Percentiles rank a stretch among this genome's conserved stretches.
phyloP scores from a whole-genome alignment of 148 eudicot genomes.

The Heliosperma pusillum region DNA sequence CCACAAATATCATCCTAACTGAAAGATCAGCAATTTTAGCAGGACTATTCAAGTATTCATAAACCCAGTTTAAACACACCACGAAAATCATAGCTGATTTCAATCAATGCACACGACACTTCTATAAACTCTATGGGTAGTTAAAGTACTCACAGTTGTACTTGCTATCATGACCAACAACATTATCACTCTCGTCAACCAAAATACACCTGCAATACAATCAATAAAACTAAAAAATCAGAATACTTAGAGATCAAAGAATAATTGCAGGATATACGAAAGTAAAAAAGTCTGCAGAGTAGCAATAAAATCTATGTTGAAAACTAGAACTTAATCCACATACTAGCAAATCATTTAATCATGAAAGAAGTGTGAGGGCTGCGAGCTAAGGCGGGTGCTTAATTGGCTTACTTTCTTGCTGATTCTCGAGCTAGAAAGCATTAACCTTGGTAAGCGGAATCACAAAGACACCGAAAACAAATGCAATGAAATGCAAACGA shows the following conservation, averaged over 20 bases:
- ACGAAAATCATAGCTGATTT: neutral
- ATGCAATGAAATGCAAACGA: no score
- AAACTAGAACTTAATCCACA: neutral
- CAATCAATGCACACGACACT: neutral
- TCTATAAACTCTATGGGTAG: neutral
- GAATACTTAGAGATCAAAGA: neutral
- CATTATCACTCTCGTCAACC: constrained; percentile 87
- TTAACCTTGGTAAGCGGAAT: neutral
- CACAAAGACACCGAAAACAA: neutral
- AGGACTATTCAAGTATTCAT: neutral
- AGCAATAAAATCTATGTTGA: no score
- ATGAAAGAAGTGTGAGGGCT: neutral
- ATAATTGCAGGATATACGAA: neutral
- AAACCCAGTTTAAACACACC: neutral
- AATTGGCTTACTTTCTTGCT: neutral
- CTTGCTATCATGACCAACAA: constrained; percentile 89
- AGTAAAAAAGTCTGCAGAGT: no score
- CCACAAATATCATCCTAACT: no score
- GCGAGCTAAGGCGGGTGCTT: neutral
- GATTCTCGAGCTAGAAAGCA: neutral
- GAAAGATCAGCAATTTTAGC: neutral
- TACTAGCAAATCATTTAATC: neutral
- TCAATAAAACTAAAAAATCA: neutral
- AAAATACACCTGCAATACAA: constrained; percentile 74
- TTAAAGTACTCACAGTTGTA: constrained; percentile 72